Base-by-base conservation (phyloP, 768 basidiomycete genomes). In the Phylloporus arenicola region DNA sequence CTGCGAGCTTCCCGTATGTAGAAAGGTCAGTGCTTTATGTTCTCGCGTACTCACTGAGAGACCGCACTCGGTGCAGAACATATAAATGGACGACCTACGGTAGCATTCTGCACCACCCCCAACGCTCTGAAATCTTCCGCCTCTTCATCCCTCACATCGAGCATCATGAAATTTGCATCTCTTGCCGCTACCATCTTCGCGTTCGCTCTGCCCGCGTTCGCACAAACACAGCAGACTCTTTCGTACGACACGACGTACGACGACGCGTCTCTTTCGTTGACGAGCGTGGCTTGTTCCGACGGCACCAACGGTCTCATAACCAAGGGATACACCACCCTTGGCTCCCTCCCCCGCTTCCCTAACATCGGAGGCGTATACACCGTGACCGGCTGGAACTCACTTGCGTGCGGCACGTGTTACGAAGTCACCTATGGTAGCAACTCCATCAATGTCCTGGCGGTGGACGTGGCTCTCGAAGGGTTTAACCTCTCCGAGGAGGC, bases 321-420 rank as follows among this genome's bases (percentile, higher is more conserved):
- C 12, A 64, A 42, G 19, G 72, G 60, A 17, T 83, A 70, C 64
- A 72, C 66, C 4, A 81, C 74, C 34, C 78, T 83, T 43, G 72
- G 68, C 14, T 66, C 69, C 33, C 64, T 86, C 29, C 82, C 82
- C 3, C 67, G 64, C 40, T 86, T 82, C 72, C 82, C 83, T 1
- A 61, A 70, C 62, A 79, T 85, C 59, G 82, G 80, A 25, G 83
- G 78, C 1, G 77, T 72, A 73, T 31, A 69, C 84, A 49, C 64
- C 62, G 7, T 75, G 73, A 25, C 54, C 1, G 59, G 59, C 5
- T 84, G 68, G 65, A 72, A 79, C 61, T 83, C 81, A 1, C 52
- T 63, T 2, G 66, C 70, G 34, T 86, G 83, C 56, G 81, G 81
- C 2, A 73, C 75, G 20, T 86, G 84, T 65, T 86, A 85, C 57